phyloP scores from a whole-genome alignment of 2,329 filamentous ascomycete genomes.

The Botryotinia narcissicola region DNA sequence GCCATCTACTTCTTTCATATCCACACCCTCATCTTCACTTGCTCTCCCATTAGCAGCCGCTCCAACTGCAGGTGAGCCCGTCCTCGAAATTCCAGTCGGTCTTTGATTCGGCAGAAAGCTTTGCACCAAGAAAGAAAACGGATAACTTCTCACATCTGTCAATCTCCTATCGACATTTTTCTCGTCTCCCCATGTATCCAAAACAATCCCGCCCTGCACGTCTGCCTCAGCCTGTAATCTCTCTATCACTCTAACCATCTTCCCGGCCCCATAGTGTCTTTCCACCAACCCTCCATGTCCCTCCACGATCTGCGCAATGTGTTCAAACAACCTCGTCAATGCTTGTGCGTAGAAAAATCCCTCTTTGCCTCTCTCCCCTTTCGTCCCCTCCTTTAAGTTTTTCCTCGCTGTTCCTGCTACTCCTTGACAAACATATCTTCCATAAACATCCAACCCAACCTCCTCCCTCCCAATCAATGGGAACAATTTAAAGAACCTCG shows the following conservation, averaged over 20 bases:
- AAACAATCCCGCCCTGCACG: constrained; percentile 89
- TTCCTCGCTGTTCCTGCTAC: constrained; percentile 80
- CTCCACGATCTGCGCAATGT: constrained; percentile 95
- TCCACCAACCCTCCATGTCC: constrained; percentile 88
- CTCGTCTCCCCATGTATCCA: constrained; percentile 95
- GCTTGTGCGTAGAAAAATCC: constrained; percentile 89
- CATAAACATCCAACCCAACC: constrained; percentile 90
- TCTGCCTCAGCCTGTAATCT: constrained; percentile 91
- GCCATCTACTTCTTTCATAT: constrained; percentile 94
- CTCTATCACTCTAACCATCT: constrained; percentile 94
- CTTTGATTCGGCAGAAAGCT: constrained; percentile 79
- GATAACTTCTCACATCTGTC: constrained; percentile 95
- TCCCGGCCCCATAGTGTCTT: constrained; percentile 86
- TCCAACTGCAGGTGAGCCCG: constrained; percentile 71
- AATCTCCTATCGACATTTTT: constrained; percentile 78
- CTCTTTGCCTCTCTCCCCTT: constrained; percentile 54
- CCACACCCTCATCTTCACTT: constrained; percentile 87
- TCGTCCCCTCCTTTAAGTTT: constrained; percentile 63
- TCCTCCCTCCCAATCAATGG: constrained; percentile 87
- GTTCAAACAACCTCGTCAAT: constrained; percentile 89
- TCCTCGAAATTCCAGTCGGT: constrained; percentile 60
- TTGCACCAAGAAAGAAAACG: constrained; percentile 94
- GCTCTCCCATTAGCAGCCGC: constrained; percentile 51
- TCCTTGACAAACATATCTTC: constrained; percentile 91
- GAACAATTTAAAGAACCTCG: constrained; percentile 96